Evolutionary conservation across 2,329 filamentous ascomycete species (phyloP).

Genomic region (Byssothecium circinans): DNA sequence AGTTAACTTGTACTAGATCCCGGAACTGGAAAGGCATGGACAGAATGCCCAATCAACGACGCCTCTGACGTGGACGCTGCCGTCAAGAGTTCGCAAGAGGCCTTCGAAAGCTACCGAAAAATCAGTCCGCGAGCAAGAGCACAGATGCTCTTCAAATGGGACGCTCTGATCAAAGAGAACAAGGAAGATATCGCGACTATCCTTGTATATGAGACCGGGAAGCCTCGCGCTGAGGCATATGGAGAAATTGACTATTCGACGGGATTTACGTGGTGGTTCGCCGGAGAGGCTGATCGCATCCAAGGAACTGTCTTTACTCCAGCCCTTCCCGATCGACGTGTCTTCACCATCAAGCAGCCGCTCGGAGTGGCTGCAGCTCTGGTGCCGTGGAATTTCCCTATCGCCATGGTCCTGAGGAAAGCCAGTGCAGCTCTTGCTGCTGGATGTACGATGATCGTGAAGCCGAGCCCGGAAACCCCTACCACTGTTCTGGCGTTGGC

Average conservation of each 20-base stretch:
- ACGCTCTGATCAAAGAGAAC: slow-evolving; percentile 64
- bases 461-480: slow-evolving; percentile 47
- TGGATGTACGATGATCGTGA: slow-evolving; percentile 68
- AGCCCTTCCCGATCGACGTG: slow-evolving; percentile 63
- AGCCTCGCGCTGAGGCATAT: slow-evolving; percentile 55
- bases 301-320: slow-evolving; percentile 63
- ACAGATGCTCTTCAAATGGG: slow-evolving; percentile 66
- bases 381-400: slow-evolving; percentile 73
- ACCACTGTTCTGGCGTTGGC: slow-evolving; percentile 44
- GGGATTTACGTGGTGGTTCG: slow-evolving; percentile 61
- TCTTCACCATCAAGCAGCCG: slow-evolving; percentile 75
- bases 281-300: slow-evolving; percentile 64
- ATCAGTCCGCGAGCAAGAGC: slow-evolving; percentile 63
- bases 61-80: slow-evolving; percentile 63
- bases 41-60: slow-evolving; percentile 51
- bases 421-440: slow-evolving; percentile 69
- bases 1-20: slow-evolving; percentile 48
- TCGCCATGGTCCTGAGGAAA: slow-evolving; percentile 69
- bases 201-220: slow-evolving; percentile 62
- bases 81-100: slow-evolving; percentile 61
- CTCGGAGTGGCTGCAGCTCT: slow-evolving; percentile 69
- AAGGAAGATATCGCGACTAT: slow-evolving; percentile 65
- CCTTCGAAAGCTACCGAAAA: slow-evolving; percentile 63
- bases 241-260: slow-evolving; percentile 58
- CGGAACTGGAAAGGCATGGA: slow-evolving; percentile 54